phyloP scores from a whole-genome alignment of 768 basidiomycete genomes.

The Ephemerocybe angulata region DNA sequence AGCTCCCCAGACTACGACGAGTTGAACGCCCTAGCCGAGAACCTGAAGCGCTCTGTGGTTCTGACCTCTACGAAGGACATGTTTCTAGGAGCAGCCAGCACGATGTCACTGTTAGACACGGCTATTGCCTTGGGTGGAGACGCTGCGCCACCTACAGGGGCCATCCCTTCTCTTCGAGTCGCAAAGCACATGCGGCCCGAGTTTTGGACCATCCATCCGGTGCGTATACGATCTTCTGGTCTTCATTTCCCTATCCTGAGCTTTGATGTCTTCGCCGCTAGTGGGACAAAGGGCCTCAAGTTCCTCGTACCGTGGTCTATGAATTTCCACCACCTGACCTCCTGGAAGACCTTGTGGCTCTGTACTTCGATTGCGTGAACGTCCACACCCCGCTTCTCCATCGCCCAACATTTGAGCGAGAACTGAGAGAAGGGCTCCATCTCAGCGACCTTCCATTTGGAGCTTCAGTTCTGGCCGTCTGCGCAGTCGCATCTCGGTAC shows the following conservation, averaged over 20 bases:
- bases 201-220: not conserved
- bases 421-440: slow-evolving; percentile 40
- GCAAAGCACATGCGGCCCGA: not conserved
- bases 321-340: slow-evolving; percentile 43
- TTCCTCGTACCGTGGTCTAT: too few species aligned
- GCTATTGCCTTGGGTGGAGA: not conserved
- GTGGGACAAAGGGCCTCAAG: too few species aligned
- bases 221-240: too few species aligned
- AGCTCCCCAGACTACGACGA: not conserved
- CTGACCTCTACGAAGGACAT: not conserved
- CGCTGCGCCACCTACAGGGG: not conserved
- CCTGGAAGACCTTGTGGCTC: slow-evolving; percentile 40
- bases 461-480: slow-evolving; percentile 49
- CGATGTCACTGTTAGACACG: not conserved
- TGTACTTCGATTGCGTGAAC: slow-evolving; percentile 51
- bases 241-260: too few species aligned
- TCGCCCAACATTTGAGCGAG: slow-evolving; percentile 48
- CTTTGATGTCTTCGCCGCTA: too few species aligned
- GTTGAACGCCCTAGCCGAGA: not conserved
- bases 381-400: slow-evolving; percentile 53
- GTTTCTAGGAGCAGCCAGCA: not conserved
- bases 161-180: too few species aligned
- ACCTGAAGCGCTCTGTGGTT: not conserved
- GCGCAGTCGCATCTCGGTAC: slow-evolving; percentile 52
- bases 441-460: slow-evolving; percentile 42